Conservation (phyloP, 2,329 filamentous ascomycete genomes). For the Talaromyces sp. region DNA sequence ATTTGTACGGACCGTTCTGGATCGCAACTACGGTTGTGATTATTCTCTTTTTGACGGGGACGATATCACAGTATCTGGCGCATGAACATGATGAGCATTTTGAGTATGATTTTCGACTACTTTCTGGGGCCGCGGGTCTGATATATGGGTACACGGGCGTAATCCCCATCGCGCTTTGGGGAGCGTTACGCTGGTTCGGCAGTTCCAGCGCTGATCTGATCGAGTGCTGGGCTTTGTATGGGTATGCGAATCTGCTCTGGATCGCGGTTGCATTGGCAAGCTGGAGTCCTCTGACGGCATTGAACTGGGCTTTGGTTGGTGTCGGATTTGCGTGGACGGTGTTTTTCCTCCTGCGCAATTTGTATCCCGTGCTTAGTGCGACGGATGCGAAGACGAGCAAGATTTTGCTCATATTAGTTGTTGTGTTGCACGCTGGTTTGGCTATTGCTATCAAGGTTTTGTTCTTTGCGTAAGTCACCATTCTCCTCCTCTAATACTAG, state of each 20-base stretch:
- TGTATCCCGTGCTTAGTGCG: slow-evolving; percentile 87
- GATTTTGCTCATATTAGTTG: slow-evolving; percentile 76
- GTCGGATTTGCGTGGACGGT: slow-evolving; percentile 81
- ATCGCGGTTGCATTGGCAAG: slow-evolving; percentile 88
- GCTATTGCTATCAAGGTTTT: slow-evolving; percentile 92
- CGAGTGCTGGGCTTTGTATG: slow-evolving; percentile 93
- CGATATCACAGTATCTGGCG: slow-evolving; percentile 85
- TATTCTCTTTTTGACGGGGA: slow-evolving; percentile 91
- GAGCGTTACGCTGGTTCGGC: slow-evolving; percentile 88
- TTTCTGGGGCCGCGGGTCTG: slow-evolving; percentile 86
- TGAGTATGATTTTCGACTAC: slow-evolving; percentile 82
- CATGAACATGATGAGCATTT: slow-evolving; percentile 67
- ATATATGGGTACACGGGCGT: slow-evolving; percentile 93
- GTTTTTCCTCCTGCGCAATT: slow-evolving; percentile 76
- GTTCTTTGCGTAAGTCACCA: slow-evolving; percentile 71
- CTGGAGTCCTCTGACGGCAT: slow-evolving; percentile 78
- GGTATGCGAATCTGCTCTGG: slow-evolving; percentile 96
- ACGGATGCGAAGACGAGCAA: slow-evolving; percentile 92
- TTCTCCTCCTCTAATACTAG: not conserved
- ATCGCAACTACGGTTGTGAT: slow-evolving; percentile 96
- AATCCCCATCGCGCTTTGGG: slow-evolving; percentile 81
- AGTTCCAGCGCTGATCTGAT: slow-evolving; percentile 89
- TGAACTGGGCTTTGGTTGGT: slow-evolving; percentile 93
- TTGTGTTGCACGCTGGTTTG: slow-evolving; percentile 82
- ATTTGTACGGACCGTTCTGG: slow-evolving; percentile 97